Conservation (phyloP, 495 filamentous ascomycete genomes). For the Daldinia decipiens region DNA sequence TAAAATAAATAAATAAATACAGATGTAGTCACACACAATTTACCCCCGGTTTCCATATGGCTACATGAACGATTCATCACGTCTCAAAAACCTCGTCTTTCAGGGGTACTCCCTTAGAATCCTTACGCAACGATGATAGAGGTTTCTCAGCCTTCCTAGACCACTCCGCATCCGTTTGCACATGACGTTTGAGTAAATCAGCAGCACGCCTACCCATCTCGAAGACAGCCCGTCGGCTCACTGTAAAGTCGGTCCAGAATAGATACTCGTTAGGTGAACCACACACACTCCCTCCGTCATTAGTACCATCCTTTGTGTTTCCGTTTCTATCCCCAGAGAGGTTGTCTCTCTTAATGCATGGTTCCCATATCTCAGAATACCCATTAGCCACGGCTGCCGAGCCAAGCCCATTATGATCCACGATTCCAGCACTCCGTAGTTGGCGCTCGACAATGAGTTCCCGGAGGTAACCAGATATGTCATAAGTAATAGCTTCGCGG, state of each 20-base stretch:
- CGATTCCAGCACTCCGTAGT: conserved; percentile 44
- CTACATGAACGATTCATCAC: background rate
- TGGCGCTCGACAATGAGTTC: conserved; percentile 50
- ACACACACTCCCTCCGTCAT: conserved; percentile 34
- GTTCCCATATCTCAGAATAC: conserved; percentile 46
- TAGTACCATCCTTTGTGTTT: background rate
- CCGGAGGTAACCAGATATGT: conserved; percentile 43
- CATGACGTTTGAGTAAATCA: conserved; percentile 36
- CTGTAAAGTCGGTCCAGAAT: conserved; percentile 51
- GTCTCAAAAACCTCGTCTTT: background rate
- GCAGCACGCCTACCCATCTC: conserved; percentile 50
- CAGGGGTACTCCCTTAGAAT: conserved; percentile 11
- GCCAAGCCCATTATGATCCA: conserved; percentile 48
- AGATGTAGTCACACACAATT: too few species aligned
- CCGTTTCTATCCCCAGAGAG: background rate
- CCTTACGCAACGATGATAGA: conserved; percentile 23
- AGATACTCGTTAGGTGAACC: conserved; percentile 46
- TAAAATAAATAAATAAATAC: too few species aligned
- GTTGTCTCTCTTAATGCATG: conserved; percentile 36
- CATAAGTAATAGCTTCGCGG: conserved; percentile 47
- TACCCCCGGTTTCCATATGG: background rate
- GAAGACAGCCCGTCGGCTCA: conserved; percentile 43
- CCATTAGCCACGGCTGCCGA: conserved; percentile 29
- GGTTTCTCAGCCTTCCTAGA: conserved; percentile 17
- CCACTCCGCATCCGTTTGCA: conserved; percentile 35